Percentiles rank a stretch among this genome's conserved stretches.
These are phyloP conservation scores for Populus hybrid DNA, from an alignment of 441 rosid genomes.

Conservation along the genomic window DNA sequence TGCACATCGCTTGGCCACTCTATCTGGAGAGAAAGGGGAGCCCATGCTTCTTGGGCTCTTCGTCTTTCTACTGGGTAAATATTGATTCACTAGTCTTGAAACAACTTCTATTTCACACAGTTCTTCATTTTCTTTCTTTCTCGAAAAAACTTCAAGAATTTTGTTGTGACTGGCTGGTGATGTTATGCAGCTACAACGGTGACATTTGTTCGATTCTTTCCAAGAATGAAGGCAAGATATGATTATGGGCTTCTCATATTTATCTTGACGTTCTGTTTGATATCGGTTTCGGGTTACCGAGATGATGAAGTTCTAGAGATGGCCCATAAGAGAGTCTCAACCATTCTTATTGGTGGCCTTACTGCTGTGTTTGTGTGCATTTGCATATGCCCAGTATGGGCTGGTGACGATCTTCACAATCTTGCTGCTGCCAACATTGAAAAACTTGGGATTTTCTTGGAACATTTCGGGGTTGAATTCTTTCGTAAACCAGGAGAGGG, in stretches of 20 bases:
- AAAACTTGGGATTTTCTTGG: conserved; percentile 51
- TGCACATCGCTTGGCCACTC: conserved; percentile 54
- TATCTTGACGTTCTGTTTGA: conserved; percentile 58
- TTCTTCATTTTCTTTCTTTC: neutral
- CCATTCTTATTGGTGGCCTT: conserved; percentile 55
- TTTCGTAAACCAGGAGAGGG: conserved; percentile 24
- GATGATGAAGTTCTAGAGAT: conserved; percentile 42
- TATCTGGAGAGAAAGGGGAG: conserved; percentile 48
- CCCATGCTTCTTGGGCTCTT: conserved; percentile 54
- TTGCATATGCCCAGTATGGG: conserved; percentile 70
- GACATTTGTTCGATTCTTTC: conserved; percentile 68
- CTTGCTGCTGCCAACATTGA: conserved; percentile 46
- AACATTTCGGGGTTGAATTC: conserved; percentile 57
- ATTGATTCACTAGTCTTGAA: neutral
- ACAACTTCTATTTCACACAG: neutral
- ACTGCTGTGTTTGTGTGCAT: conserved; percentile 46
- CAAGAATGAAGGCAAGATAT: conserved; percentile 60
- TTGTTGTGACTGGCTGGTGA: neutral
- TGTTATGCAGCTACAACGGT: conserved; percentile 44
- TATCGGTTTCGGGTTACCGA: conserved; percentile 62
- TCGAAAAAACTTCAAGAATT: neutral
- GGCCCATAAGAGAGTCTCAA: conserved; percentile 50
- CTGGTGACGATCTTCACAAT: conserved; percentile 70
- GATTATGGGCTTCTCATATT: conserved; percentile 60
- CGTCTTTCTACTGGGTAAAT: conserved; percentile 58